Evolutionary conservation across 768 basidiomycete genomes (phyloP).

Genomic region (Podaxis pistillaris): DNA sequence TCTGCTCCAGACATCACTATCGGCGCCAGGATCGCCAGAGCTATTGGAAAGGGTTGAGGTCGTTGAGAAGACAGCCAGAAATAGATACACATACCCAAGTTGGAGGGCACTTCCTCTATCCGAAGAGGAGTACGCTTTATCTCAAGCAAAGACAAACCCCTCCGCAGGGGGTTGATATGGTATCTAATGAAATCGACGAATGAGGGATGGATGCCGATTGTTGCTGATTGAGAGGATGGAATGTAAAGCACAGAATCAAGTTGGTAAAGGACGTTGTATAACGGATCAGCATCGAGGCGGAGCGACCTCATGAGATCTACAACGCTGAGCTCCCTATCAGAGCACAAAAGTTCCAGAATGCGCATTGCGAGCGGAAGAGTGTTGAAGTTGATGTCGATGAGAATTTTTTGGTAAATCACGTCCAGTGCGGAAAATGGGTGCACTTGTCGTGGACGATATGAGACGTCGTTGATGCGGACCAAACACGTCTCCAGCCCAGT

Average conservation of each 20-base stretch:
- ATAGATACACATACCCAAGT: not conserved
- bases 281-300: not conserved
- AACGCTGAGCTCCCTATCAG: not conserved
- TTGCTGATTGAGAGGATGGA: not conserved
- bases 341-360: not conserved
- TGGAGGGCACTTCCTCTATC: not conserved
- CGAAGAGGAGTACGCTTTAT: not conserved
- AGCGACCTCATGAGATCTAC: not conserved
- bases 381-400: not conserved
- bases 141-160: not conserved
- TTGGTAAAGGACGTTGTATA: not conserved
- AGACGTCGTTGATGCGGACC: not conserved
- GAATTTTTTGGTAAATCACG: not conserved
- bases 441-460: not conserved
- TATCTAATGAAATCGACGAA: constrained; percentile 3
- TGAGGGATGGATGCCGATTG: not conserved
- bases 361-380: not conserved
- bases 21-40: not conserved
- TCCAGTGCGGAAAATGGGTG: not conserved
- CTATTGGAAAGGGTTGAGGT: not conserved
- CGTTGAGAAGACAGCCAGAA: not conserved
- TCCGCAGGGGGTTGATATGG: not conserved
- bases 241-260: not conserved
- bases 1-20: not conserved
- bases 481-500: not conserved